Percentiles rank a stretch among this genome's conserved stretches.
Conservation (phyloP, 169 alveolate genomes). For the Cryptosporidium sp. region DNA sequence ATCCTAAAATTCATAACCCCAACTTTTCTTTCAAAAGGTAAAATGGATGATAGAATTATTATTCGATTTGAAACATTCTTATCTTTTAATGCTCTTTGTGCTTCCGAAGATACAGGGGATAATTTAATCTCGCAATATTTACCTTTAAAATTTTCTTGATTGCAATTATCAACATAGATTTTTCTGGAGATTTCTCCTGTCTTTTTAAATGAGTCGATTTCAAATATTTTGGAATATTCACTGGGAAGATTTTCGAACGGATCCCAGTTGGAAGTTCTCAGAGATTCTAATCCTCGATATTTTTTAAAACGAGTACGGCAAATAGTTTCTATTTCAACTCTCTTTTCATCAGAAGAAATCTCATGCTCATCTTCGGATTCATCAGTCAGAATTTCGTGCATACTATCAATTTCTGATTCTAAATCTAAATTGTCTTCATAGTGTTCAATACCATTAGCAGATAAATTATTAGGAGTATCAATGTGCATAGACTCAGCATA, state of each 20-base stretch:
- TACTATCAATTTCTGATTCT: neutral
- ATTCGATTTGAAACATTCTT: conserved; percentile 71
- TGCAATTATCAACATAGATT: conserved; percentile 34
- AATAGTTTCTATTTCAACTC: conserved; percentile 17
- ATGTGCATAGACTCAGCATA: conserved; percentile 83
- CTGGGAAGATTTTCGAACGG: conserved; percentile 88
- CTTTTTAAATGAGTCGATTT: conserved; percentile 82
- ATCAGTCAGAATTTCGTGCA: neutral
- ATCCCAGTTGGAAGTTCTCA: conserved; percentile 89
- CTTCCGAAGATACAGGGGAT: conserved; percentile 27
- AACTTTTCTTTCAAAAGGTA: conserved; percentile 90
- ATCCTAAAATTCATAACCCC: conserved; percentile 88
- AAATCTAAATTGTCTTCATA: neutral
- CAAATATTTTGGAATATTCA: conserved; percentile 85
- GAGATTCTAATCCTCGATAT: conserved; percentile 87
- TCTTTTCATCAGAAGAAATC: conserved; percentile 30
- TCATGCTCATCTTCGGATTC: neutral
- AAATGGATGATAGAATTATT: conserved; percentile 85
- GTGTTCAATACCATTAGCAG: conserved; percentile 76
- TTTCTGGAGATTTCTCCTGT: conserved; percentile 75
- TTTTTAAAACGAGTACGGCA: conserved; percentile 81
- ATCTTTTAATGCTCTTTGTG: neutral
- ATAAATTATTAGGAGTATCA: conserved; percentile 82
- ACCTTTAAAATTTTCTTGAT: conserved; percentile 10
- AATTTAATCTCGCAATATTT: conserved; percentile 39